Percentiles rank a stretch among this genome's conserved stretches.
These are phyloP conservation scores for Dissoconium aciculare DNA, from an alignment of 2,329 filamentous ascomycete species.

Conservation along the genomic window DNA sequence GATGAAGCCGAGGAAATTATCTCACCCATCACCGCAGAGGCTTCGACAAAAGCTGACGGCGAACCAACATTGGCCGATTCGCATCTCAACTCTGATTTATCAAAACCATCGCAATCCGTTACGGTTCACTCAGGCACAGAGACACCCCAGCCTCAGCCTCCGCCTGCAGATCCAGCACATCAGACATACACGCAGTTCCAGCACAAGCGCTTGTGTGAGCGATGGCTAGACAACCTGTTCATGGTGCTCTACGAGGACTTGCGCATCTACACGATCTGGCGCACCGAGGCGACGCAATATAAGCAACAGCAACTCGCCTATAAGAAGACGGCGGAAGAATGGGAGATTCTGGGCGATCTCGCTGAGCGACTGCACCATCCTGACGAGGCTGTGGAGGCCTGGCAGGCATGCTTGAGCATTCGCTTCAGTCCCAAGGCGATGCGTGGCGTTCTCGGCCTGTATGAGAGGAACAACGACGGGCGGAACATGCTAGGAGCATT, in stretches of 20 bases:
- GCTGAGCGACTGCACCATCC: constrained; percentile 85
- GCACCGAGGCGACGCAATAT: constrained; percentile 93
- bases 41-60: constrained; percentile 16
- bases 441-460: constrained; percentile 64
- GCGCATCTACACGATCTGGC: constrained; percentile 97
- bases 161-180: constrained; percentile 42
- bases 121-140: constrained; percentile 20
- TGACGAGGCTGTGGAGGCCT: constrained; percentile 85
- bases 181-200: constrained; percentile 78
- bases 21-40: constrained; percentile 23
- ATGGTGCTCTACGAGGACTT: constrained; percentile 99
- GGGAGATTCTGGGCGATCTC: constrained; percentile 90
- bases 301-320: constrained; percentile 87
- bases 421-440: constrained; percentile 91
- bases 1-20: constrained; percentile 24
- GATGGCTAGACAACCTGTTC: constrained; percentile 96
- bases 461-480: constrained; percentile 64
- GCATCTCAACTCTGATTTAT: constrained; percentile 22
- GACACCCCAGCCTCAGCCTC: constrained; percentile 19
- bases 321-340: constrained; percentile 92
- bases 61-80: constrained; percentile 19
- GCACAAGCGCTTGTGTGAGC: constrained; percentile 91
- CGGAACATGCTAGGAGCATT: constrained; percentile 70
- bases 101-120: constrained; percentile 22
- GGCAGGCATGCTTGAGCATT: constrained; percentile 70